phyloP scores from a whole-genome alignment of 331 rosid species.

The Dryas integrifolia region DNA sequence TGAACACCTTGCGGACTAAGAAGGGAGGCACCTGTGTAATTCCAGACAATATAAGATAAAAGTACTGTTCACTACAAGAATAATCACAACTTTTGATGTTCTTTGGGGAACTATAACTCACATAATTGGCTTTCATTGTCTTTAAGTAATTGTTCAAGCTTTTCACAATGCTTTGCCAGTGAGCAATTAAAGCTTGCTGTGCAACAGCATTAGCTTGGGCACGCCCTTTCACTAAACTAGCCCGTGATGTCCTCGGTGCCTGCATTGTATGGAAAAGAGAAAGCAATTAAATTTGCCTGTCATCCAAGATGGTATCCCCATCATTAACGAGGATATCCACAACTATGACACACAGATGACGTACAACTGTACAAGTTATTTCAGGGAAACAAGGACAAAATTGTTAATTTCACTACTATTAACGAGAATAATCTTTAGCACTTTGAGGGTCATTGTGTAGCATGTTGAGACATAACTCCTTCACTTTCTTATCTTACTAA shows the following conservation, averaged over 20 bases:
- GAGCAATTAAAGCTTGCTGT: constrained; percentile 94
- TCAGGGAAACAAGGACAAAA: neutral
- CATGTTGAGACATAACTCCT: constrained; percentile 1
- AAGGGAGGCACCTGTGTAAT: constrained; percentile 81
- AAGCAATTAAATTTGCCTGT: constrained; percentile 22
- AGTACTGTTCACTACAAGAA: constrained; percentile 5
- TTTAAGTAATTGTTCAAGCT: constrained; percentile 67
- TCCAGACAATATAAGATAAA: constrained; percentile 27
- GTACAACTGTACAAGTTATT: neutral
- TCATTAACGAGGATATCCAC: constrained; percentile 10
- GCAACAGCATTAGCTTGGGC: constrained; percentile 90
- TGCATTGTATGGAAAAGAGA: constrained; percentile 34
- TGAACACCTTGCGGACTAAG: constrained; percentile 87
- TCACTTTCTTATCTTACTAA: neutral
- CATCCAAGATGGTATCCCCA: constrained; percentile 21
- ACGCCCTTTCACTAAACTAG: constrained; percentile 88
- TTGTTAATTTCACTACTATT: neutral
- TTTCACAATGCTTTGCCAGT: constrained; percentile 97
- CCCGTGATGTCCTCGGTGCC: constrained; percentile 94
- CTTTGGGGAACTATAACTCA: constrained; percentile 44
- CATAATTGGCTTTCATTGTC: constrained; percentile 88
- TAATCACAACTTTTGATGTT: constrained; percentile 17
- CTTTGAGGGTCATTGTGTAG: neutral
- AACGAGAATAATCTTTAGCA: neutral
- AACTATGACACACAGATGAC: neutral